phyloP scores from a whole-genome alignment of 306 rosid genomes.

The cucumber (Cucumis sativus) region Cucumber_9930_V3 NC_026660.2:1267501-1268000 shows the following conservation, averaged over 20 bases:
- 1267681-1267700: conserved; percentile 35
- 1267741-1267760: conserved; percentile 29
- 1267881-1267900: neutral
- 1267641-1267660: conserved; percentile 36
- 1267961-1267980: neutral
- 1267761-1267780: conserved; percentile 54
- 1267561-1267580: conserved; percentile 44
- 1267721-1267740: conserved; percentile 39
- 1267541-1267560: conserved; percentile 94
- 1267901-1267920: neutral
- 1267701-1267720: conserved; percentile 64
- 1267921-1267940: neutral
- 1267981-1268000: conserved; percentile 15
- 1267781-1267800: neutral
- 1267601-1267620: conserved; percentile 29
- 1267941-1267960: neutral
- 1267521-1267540: conserved; percentile 92
- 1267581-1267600: conserved; percentile 32
- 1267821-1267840: neutral
- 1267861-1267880: neutral
- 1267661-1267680: conserved; percentile 30
- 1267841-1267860: neutral
- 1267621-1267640: conserved; percentile 37
- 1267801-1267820: neutral
- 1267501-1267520: conserved; percentile 21